Evolutionary conservation across 108 stramenopile genomes (phyloP).

Genomic region (Discostella pseudostelligera): DNA sequence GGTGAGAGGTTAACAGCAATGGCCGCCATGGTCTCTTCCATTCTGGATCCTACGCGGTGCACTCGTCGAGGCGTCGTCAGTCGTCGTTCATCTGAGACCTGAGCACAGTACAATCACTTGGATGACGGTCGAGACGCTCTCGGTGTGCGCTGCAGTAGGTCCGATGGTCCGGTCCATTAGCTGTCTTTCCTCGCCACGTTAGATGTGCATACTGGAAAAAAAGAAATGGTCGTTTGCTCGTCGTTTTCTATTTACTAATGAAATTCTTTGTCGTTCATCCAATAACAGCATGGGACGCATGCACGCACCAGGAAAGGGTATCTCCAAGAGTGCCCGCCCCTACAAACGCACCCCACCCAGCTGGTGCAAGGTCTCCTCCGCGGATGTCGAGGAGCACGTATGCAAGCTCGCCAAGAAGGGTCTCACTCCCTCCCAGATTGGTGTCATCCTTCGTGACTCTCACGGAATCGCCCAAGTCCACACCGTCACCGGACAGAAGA

Average conservation of each 20-base stretch:
- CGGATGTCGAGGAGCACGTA: constrained; percentile 95
- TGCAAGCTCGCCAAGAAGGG: constrained; percentile 99
- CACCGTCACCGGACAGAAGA: constrained; percentile 97
- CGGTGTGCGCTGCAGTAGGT: no score
- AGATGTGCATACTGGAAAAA: not conserved
- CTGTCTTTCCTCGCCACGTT: not conserved
- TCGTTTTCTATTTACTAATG: not conserved
- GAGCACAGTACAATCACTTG: no score
- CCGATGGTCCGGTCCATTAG: no score
- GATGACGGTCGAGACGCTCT: no score
- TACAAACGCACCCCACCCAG: constrained; percentile 99
- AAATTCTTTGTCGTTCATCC: not conserved
- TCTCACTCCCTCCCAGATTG: constrained; percentile 98
- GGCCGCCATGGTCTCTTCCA: not conserved
- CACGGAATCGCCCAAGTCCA: constrained; percentile 97
- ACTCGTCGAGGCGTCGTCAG: no score
- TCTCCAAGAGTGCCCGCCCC: constrained; percentile 97
- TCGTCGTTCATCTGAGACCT: not conserved
- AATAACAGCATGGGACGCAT: constrained; percentile 84
- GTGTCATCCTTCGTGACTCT: constrained; percentile 98
- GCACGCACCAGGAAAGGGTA: constrained; percentile 99
- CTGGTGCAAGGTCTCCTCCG: constrained; percentile 93
- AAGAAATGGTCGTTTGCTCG: not conserved
- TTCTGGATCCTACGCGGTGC: not conserved
- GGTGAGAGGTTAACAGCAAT: constrained; percentile 20